Evolutionary conservation across 2,329 filamentous ascomycete genomes (phyloP).

Genomic region (Fusarium graminum): DNA sequence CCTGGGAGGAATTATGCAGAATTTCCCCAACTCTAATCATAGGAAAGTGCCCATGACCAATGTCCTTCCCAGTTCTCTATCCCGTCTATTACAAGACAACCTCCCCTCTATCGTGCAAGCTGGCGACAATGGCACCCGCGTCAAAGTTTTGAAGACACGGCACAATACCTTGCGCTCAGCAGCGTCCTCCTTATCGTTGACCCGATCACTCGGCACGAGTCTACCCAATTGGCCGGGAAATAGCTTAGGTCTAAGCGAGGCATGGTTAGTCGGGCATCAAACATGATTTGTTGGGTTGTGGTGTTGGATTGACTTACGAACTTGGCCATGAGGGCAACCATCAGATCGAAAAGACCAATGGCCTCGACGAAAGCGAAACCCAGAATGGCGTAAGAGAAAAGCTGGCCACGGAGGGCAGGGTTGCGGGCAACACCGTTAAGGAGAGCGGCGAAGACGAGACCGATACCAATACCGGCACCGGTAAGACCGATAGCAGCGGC

Average conservation of each 20-base stretch:
- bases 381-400: conserved; percentile 96
- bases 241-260: conserved; percentile 55
- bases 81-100: conserved; percentile 58
- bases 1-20: conserved; percentile 52
- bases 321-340: conserved; percentile 95
- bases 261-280: conserved; percentile 24
- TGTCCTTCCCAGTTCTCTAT: conserved; percentile 57
- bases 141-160: conserved; percentile 49
- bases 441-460: conserved; percentile 92
- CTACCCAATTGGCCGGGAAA: conserved; percentile 51
- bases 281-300: not conserved
- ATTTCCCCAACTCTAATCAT: conserved; percentile 54
- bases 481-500: conserved; percentile 91
- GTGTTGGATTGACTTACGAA: conserved; percentile 70
- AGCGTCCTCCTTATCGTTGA: conserved; percentile 51
- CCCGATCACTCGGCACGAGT: conserved; percentile 56
- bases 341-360: conserved; percentile 89
- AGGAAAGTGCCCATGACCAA: conserved; percentile 52
- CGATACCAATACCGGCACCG: conserved; percentile 94
- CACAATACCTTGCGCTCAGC: conserved; percentile 47
- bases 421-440: conserved; percentile 92
- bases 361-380: conserved; percentile 96
- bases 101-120: conserved; percentile 54
- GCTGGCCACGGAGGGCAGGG: conserved; percentile 93
- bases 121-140: conserved; percentile 46